A percentile compares a stretch with the other conserved stretches of the same genome.
These are phyloP conservation scores for Plantago ovata DNA, from an alignment of 257 asterid genomes.

Conservation along the genomic window DNA sequence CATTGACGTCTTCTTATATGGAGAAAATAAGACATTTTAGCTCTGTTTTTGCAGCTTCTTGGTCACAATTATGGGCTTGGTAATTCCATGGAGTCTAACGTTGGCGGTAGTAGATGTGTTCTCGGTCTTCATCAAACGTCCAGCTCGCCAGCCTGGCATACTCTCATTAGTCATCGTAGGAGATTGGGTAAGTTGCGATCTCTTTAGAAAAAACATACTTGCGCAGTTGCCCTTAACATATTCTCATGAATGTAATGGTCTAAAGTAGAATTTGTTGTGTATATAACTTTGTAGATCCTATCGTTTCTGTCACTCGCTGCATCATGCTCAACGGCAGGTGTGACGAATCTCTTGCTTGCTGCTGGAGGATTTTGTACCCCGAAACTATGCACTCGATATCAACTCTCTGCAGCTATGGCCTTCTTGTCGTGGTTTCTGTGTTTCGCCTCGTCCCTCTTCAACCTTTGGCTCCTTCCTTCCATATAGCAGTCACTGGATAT, in stretches of 20 bases:
- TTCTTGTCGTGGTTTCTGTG: slow-evolving; percentile 83
- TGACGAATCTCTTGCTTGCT: slow-evolving; percentile 52
- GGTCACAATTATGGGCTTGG: slow-evolving; percentile 84
- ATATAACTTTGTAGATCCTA: slow-evolving; percentile 39
- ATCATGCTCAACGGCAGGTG: slow-evolving; percentile 78
- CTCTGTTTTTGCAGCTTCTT: slow-evolving; percentile 51
- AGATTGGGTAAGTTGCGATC: slow-evolving; percentile 58
- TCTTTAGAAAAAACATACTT: slow-evolving; percentile 1
- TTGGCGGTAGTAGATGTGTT: slow-evolving; percentile 72
- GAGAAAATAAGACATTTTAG: neutral
- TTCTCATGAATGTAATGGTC: neutral
- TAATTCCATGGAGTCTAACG: slow-evolving; percentile 91
- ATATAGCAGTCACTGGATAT: slow-evolving; percentile 22
- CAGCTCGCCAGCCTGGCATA: slow-evolving; percentile 54
- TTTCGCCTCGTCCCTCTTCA: slow-evolving; percentile 76
- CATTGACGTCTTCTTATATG: neutral
- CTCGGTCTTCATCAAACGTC: slow-evolving; percentile 58
- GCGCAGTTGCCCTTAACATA: neutral
- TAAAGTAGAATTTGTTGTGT: neutral
- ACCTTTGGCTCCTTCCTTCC: slow-evolving; percentile 81
- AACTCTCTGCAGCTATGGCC: slow-evolving; percentile 84
- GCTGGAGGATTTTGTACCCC: slow-evolving; percentile 50
- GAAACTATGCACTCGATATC: slow-evolving; percentile 67
- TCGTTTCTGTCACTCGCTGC: slow-evolving; percentile 80
- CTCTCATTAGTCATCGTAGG: slow-evolving; percentile 61